Evolutionary conservation across 495 filamentous ascomycete genomes (phyloP), one percentile per base, ranked within the genome.

Genomic region (Penicillium verhagenii): DNA sequence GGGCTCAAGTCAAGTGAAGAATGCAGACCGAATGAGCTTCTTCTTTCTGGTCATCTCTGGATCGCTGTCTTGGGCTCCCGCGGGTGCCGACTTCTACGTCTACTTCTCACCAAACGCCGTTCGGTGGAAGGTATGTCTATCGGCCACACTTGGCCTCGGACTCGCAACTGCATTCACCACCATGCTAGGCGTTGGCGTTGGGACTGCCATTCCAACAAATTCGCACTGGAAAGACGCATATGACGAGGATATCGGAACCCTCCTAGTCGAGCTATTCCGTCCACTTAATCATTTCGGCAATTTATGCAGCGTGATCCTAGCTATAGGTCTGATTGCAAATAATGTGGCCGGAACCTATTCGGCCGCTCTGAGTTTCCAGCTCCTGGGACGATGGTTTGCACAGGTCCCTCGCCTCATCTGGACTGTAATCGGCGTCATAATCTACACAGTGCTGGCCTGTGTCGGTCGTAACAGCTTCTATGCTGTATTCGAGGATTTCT

Each of bases 311-410:
- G 82, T 87, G 2, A 61, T 88, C 10, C 69, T 83, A 13, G 81
- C 82, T 0, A 64, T 88, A 6, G 82, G 84, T 2, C 64, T 86
- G 9, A 79, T 87, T 25, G 75, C 83, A 8, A 88, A 88, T 60
- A 74, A 77, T 25, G 74, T 87, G 28, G 70, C 79, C 0, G 82
- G 83, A 2, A 79, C 79, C 6, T 88, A 87, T 65, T 80, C 79
- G 11, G 74, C 76, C 28, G 82, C 82, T 6, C 72, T 88, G 33
- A 80, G 83, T 43, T 81, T 77, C 48, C 81, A 84, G 53, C 70
- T 82, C 20, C 63, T 84, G 31, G 78, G 77, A 0, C 64, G 70
- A 21, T 70, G 73, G 20, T 61, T 67, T 19, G 65, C 73, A 55
- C 60, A 60, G 24, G 61, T 82, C 11, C 81, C 83, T 8, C 70